Evolutionary conservation across 148 eudicot genomes (phyloP), one percentile per base, ranked within the genome.

Genomic region (Spergularia marina): DNA sequence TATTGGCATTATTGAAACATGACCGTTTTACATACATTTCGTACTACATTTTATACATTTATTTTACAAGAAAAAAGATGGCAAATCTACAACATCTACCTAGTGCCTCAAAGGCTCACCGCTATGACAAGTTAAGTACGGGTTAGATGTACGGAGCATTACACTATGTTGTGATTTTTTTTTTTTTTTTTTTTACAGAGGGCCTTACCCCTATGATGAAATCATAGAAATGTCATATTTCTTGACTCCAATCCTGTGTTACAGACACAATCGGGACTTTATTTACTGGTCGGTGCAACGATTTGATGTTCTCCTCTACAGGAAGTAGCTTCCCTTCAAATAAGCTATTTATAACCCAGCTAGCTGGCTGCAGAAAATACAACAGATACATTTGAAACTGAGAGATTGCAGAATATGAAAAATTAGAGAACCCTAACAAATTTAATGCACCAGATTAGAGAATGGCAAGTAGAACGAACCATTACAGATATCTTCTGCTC

Each of bases 331-430:
- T 84, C 73, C 98, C 91, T 63, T 74, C 83, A 79, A 88, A 83
- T 79, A 93, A 89, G 84, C 98, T 81, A 75, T 75, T 84, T 58
- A 88, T 75, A 36, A 93, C 84, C 98, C 98, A 93, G 74, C 82
- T 86, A 65, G 82, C 85, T 21, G 97, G 84, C 97, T 91, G 91
- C 84, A 80, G 60, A 12, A 66, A 57, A 75, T 40, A 53, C 30
- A 79, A 12, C 72, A 69, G 21, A 47, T 47, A 41, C 72, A 47
- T 58, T 17, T 23, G 30, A 61, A 57, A 68, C 39, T 16, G 34
- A 30, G 55, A 74, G 49, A 47, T 61, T 12, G 44, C 17, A 20
- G 56, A 25, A 59, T 12, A 59, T 30, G 10, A 74, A 4, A 36
- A 2, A 4, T 14, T 12, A 23, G 23, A 41, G 30, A 39, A 70